phyloP scores from a whole-genome alignment of 768 basidiomycete species.

The Rhodotorula taiwanensis region DNA sequence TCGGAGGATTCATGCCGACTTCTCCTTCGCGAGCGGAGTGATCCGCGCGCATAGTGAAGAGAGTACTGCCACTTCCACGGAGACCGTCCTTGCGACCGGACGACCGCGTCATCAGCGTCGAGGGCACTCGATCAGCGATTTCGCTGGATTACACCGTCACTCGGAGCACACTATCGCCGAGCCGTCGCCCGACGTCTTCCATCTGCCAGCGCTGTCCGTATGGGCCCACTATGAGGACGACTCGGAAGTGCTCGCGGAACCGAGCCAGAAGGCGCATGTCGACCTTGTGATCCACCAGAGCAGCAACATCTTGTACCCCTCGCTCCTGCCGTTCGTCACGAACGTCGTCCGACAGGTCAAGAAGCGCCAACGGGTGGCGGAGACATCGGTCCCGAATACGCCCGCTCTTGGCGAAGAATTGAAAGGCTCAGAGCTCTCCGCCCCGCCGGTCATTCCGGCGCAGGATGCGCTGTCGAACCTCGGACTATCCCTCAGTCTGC shows the following conservation, averaged over 20 bases:
- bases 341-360: constrained; percentile 68
- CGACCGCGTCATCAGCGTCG: constrained; percentile 6
- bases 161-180: background rate
- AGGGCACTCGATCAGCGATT: constrained; percentile 12
- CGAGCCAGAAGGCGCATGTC: constrained; percentile 68
- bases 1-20: constrained; percentile 41
- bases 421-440: background rate
- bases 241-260: constrained; percentile 1
- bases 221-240: constrained; percentile 68
- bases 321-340: constrained; percentile 74
- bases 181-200: constrained; percentile 26
- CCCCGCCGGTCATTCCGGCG: constrained; percentile 43
- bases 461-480: constrained; percentile 46
- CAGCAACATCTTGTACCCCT: constrained; percentile 73
- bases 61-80: no score
- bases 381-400: background rate
- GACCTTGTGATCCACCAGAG: constrained; percentile 85
- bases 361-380: constrained; percentile 45
- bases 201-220: constrained; percentile 66
- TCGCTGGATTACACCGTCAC: background rate
- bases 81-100: no score
- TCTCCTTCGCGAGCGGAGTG: constrained; percentile 77
- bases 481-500: constrained; percentile 75
- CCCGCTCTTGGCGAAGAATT: background rate
- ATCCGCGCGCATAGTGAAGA: constrained; percentile 44